Base-by-base conservation (phyloP, 305 asterid species). In the Nicotiana rustica region DNA sequence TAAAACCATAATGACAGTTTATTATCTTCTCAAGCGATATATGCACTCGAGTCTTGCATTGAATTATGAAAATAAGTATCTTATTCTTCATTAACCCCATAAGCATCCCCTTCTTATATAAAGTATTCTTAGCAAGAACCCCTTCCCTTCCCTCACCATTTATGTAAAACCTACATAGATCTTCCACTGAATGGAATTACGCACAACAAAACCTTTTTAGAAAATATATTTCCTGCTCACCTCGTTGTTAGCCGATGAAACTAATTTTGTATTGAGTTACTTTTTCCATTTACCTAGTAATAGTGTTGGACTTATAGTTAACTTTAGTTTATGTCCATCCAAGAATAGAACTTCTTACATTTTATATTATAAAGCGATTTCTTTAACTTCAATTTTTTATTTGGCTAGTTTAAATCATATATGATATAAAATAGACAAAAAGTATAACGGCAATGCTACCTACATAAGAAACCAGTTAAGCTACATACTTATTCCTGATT, bases 221-320 rank as follows among this genome's bases (percentile, higher is more conserved):
- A 0, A n/a, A 67, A 68, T 41, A 8, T 68, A 17, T 31, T 35
- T 36, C n/a, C 77, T 36, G 31, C 31, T 68, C 4, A 2, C 55
- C 55, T 68, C 52, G 17, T 35, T 67, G 52, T 67, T 67, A 67
- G 75, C 52, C 35, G 9, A 67, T 35, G 77, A 36, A 68, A 68
- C n/a, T 36, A 2, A 29, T 1, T 36, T 68, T 4, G 29, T 68
- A 67, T 38, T n/a, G 77, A 2, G 4, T 36, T 68, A 6, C 15
- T 33, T 68, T 68, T 68, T 68, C 76, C 77, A 36, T 8, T 68
- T 36, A 68, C 55, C 77, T 36, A 33, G 35, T 3, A 33, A 3
- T 33, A 33, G 35, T 33, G 35, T 33, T 33, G 35, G 35, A 33
- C 35, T 33, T 13, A 17, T 52, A 52, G 62, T 57, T 5, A 57